Conservation (phyloP, 2,329 filamentous ascomycete genomes). For the Monascus ruber region DNA sequence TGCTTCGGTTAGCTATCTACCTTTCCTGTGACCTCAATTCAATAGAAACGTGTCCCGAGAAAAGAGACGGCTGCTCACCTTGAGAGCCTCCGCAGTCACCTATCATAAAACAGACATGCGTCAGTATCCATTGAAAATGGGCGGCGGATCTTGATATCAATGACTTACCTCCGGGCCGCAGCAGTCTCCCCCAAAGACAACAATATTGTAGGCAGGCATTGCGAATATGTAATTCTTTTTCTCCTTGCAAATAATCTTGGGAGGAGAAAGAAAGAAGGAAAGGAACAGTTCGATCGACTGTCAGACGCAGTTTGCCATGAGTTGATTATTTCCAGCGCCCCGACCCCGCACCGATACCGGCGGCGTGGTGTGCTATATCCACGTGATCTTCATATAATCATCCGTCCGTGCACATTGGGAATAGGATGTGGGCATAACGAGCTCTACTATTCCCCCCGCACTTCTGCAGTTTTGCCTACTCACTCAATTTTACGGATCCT, state of each 20-base stretch:
- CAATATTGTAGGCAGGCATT: conserved; percentile 65
- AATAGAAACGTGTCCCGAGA: not conserved
- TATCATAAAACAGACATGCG: conserved; percentile 20
- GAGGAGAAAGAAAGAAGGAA: conserved; percentile 2
- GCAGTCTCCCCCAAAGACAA: conserved; percentile 74
- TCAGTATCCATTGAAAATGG: not conserved
- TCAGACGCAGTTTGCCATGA: no score
- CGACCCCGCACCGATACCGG: no score
- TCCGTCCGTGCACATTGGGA: no score
- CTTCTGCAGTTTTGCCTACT: no score
- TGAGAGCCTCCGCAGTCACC: conserved; percentile 76
- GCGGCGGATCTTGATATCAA: not conserved
- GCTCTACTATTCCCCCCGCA: no score
- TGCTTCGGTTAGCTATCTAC: not conserved
- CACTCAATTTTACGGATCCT: no score
- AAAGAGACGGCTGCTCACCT: conserved; percentile 42
- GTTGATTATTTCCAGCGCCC: no score
- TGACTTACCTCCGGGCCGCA: conserved; percentile 69
- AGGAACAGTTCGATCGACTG: no score
- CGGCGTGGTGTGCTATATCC: no score
- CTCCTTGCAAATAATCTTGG: conserved; percentile 4
- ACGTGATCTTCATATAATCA: no score
- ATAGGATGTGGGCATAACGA: no score
- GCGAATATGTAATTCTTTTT: conserved; percentile 11
- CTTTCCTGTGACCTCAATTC: not conserved